Base-by-base conservation (phyloP, 2,329 filamentous ascomycete species). In the Cercospora sp. region DNA sequence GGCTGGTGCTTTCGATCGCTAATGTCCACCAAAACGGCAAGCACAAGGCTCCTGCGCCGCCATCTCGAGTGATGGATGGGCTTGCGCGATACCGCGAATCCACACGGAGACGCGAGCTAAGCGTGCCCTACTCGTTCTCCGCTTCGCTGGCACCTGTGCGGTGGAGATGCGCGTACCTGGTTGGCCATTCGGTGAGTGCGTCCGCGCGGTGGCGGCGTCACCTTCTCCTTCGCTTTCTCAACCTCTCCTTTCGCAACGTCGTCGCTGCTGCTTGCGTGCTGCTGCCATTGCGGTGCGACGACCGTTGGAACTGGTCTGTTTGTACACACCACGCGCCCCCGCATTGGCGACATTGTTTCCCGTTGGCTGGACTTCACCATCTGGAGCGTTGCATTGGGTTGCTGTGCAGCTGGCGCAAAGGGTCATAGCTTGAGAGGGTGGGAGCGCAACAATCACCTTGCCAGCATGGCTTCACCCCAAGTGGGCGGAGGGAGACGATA, bases 21-120 rank as follows among this genome's bases (percentile, higher is more conserved):
- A 45, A 62, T 51, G 24, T 58, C 62, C n/a, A 63, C 45, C 61
- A 57, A 65, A 58, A 34, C 49, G 62, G 51, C 18, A 65, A 59
- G 62, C 55, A 59, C 28, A 34, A 32, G 32, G 55, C 55, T 59
- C 55, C 16, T 57, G 21, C 24, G 53, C 32, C 24, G 24, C 37
- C 37, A n/a, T 43, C 37, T 43, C 49, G 2, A 55, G 49, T 16
- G 49, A 16, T 55, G 49, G 24, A 55, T 53, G 49, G 49, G 49
- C 49, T 53, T 18, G 49, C 21, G 18, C 18, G 12, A 53, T 7
- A 3, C 49, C 18, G 18, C 12, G 12, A 13, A 28, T 28, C 21
- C 49, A 26, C 49, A 13, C 18, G 24, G 16, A 28, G 49, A 28
- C 6, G 10, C 49, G 49, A 55, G 49, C 49, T 24, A 26, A 55